phyloP scores from a whole-genome alignment of 176 grass and related monocot species.

The Rhynchospora breviuscula region DNA sequence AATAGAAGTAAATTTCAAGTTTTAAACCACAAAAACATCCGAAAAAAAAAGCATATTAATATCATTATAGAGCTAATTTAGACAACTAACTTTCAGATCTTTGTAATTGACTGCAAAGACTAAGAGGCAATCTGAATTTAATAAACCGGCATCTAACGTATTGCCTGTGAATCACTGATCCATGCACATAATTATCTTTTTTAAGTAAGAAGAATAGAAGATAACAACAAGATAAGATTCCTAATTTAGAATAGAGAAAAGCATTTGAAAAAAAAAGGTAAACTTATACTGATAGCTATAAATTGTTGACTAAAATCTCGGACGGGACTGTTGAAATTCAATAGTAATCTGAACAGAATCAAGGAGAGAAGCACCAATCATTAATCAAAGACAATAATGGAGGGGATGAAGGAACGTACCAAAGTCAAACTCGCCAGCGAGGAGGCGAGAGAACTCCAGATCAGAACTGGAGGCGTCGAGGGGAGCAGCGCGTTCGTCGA shows the following conservation, averaged over 20 bases:
- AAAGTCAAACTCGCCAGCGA: slow-evolving; percentile 40
- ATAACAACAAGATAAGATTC: neutral
- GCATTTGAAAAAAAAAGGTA: neutral
- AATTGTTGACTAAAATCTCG: neutral
- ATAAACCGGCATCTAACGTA: neutral
- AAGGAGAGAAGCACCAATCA: neutral
- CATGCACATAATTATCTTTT: neutral
- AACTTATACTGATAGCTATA: neutral
- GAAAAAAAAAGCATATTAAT: neutral
- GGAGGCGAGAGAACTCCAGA: slow-evolving; percentile 34
- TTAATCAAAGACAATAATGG: neutral
- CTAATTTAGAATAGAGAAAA: neutral
- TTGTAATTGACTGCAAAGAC: neutral
- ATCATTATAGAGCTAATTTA: neutral
- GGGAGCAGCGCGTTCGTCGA: slow-evolving; percentile 47
- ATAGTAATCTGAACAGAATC: neutral
- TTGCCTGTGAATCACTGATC: neutral
- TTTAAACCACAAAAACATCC: neutral
- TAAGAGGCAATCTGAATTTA: neutral
- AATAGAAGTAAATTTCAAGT: neutral
- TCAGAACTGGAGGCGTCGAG: slow-evolving; percentile 9
- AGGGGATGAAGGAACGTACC: neutral
- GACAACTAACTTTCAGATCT: neutral
- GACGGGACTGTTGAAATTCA: neutral
- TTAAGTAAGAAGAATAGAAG: neutral